A percentile compares a stretch with the other conserved stretches of the same genome.
Conservation (phyloP, 2,329 filamentous ascomycete species). For the Sphaerulina populicola region DNA sequence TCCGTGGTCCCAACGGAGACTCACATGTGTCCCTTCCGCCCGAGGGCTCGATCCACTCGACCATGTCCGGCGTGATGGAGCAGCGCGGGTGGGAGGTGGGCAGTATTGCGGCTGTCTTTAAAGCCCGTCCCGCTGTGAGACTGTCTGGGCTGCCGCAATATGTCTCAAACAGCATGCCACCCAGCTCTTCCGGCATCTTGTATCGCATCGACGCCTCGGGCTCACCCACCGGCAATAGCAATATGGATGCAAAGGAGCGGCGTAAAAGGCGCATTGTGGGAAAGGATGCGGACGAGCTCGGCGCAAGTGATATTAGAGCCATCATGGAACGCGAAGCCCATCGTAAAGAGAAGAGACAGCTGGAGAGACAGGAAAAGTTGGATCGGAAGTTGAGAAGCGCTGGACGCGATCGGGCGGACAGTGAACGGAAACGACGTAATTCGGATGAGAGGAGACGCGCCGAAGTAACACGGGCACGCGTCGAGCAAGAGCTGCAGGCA, state of each 20-base stretch:
- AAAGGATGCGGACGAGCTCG: conserved; percentile 72
- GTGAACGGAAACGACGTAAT: conserved; percentile 37
- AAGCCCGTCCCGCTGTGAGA: conserved; percentile 74
- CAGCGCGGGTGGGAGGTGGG: conserved; percentile 72
- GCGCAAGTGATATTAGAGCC: conserved; percentile 74
- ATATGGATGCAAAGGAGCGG: conserved; percentile 31
- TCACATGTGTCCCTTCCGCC: conserved; percentile 70
- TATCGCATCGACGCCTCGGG: conserved; percentile 19
- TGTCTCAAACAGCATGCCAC: conserved; percentile 33
- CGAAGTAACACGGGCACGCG: conserved; percentile 18
- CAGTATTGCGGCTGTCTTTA: conserved; percentile 60
- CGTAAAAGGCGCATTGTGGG: conserved; percentile 54
- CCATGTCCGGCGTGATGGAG: conserved; percentile 66
- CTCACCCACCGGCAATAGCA: conserved; percentile 7
- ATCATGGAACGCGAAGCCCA: conserved; percentile 83
- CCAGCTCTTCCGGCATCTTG: conserved; percentile 16
- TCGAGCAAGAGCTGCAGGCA: conserved; percentile 25
- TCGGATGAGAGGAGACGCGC: conserved; percentile 45
- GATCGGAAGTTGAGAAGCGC: conserved; percentile 58
- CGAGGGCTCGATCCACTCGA: conserved; percentile 66
- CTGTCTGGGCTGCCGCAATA: conserved; percentile 60
- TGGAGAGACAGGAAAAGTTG: conserved; percentile 58
- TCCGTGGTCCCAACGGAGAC: conserved; percentile 51
- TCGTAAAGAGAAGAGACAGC: conserved; percentile 65
- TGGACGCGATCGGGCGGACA: conserved; percentile 47